These are phyloP conservation scores for Anthoceros angustus DNA, from an alignment of 225 moss, liverwort and hornwort species.

Conservation along the genomic window DNA sequence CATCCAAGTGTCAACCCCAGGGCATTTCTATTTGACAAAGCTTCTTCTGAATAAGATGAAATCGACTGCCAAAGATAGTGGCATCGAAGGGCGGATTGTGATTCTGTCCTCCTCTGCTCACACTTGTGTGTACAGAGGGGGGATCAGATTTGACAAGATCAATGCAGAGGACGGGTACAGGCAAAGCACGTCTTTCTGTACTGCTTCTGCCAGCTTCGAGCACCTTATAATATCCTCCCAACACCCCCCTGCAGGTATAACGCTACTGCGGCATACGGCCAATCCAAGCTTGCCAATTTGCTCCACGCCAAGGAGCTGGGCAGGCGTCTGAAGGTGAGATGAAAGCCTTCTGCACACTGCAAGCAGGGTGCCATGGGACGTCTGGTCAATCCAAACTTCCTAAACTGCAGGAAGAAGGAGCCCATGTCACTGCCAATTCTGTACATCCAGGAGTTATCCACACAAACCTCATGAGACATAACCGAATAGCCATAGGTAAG, in stretches of 20 bases:
- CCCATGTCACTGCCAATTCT: slow-evolving; percentile 37
- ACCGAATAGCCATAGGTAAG: slow-evolving; percentile 9
- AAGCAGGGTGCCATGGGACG: too few species aligned
- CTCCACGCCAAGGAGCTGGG: slow-evolving; percentile 52
- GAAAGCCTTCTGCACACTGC: background rate
- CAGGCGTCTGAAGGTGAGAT: slow-evolving; percentile 13
- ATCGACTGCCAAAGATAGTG: slow-evolving; percentile 26
- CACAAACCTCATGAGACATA: slow-evolving; percentile 37
- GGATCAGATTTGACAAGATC: slow-evolving; percentile 29
- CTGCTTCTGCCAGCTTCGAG: background rate
- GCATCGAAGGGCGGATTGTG: slow-evolving; percentile 32
- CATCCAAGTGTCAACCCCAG: slow-evolving; percentile 45
- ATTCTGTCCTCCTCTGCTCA: slow-evolving; percentile 41
- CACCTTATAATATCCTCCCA: too few species aligned
- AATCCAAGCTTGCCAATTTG: slow-evolving; percentile 49
- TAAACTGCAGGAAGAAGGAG: slow-evolving; percentile 31
- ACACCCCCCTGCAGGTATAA: slow-evolving; percentile 21
- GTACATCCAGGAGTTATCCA: slow-evolving; percentile 44
- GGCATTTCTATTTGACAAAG: slow-evolving; percentile 34
- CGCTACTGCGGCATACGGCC: slow-evolving; percentile 31
- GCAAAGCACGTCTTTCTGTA: background rate
- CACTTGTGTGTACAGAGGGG: slow-evolving; percentile 19
- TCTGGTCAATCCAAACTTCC: too few species aligned
- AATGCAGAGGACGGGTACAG: slow-evolving; percentile 25
- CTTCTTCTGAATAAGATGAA: slow-evolving; percentile 31